Percentiles rank a stretch among this genome's conserved stretches.
Evolutionary conservation across 345 rosid genomes (phyloP).

Genomic region (Rhizophora mangle): DNA sequence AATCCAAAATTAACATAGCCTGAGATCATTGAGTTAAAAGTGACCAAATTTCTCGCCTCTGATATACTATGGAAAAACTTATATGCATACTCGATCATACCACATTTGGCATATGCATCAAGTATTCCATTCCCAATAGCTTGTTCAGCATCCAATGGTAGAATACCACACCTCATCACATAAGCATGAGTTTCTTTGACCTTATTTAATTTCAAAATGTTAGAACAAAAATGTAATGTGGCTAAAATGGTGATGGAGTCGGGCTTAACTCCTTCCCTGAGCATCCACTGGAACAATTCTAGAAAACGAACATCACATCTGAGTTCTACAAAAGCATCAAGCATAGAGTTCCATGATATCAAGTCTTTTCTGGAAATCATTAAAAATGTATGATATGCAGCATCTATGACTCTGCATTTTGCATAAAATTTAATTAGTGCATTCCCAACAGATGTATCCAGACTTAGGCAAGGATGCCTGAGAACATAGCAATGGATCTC

Average conservation of each 20-base stretch:
- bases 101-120: slow-evolving; percentile 73
- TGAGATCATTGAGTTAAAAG: slow-evolving; percentile 59
- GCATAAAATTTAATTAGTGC: slow-evolving; percentile 62
- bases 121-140: slow-evolving; percentile 58
- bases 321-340: slow-evolving; percentile 44
- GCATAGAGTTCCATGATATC: slow-evolving; percentile 67
- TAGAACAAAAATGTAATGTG: slow-evolving; percentile 35
- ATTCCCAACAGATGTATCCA: slow-evolving; percentile 44
- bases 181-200: slow-evolving; percentile 77
- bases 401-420: slow-evolving; percentile 47
- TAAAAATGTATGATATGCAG: slow-evolving; percentile 47
- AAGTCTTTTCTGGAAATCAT: slow-evolving; percentile 43
- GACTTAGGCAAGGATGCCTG: slow-evolving; percentile 34
- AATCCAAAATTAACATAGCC: slow-evolving; percentile 54
- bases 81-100: slow-evolving; percentile 49
- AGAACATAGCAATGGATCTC: slow-evolving; percentile 47
- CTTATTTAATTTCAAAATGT: slow-evolving; percentile 28
- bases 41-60: slow-evolving; percentile 46
- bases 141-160: slow-evolving; percentile 38
- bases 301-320: slow-evolving; percentile 37
- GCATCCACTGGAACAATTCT: slow-evolving; percentile 43
- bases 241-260: slow-evolving; percentile 49
- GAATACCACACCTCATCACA: slow-evolving; percentile 47
- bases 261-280: slow-evolving; percentile 46
- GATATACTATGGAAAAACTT: slow-evolving; percentile 53